Conservation (phyloP, 1,284 basidiomycete species). For the Taiwanofungus camphoratus region DNA sequence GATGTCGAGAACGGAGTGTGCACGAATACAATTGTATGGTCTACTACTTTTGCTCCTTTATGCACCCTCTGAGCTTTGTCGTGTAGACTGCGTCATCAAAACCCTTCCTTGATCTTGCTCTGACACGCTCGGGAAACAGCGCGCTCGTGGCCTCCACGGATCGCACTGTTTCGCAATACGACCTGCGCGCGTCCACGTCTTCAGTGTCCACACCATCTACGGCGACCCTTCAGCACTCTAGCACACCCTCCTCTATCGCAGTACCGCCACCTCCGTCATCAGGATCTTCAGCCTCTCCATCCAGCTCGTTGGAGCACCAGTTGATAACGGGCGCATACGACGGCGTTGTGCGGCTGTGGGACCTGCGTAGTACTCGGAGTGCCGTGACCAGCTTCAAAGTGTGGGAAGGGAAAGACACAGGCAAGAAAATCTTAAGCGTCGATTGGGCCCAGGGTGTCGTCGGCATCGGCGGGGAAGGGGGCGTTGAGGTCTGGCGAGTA, state of each 20-base stretch:
- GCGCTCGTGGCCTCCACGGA: constrained; percentile 63
- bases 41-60: neutral
- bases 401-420: constrained; percentile 39
- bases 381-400: constrained; percentile 65
- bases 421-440: constrained; percentile 69
- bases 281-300: constrained; percentile 30
- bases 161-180: constrained; percentile 60
- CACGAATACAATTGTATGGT: constrained; percentile 53
- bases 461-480: constrained; percentile 80
- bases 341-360: constrained; percentile 82
- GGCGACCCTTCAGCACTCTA: constrained; percentile 58
- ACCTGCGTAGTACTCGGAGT: constrained; percentile 64
- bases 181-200: constrained; percentile 44
- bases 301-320: constrained; percentile 41
- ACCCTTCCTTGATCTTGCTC: constrained; percentile 59
- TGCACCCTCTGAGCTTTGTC: constrained; percentile 3
- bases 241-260: constrained; percentile 71
- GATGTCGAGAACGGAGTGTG: constrained; percentile 67
- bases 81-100: constrained; percentile 59
- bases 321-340: constrained; percentile 81
- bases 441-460: constrained; percentile 75
- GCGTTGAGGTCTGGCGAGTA: constrained; percentile 75
- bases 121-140: constrained; percentile 36
- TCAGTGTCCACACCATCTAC: constrained; percentile 38
- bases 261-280: constrained; percentile 28